Conservation (phyloP, 805 yeast genomes). For the Lipomyces chichibuensis region DNA sequence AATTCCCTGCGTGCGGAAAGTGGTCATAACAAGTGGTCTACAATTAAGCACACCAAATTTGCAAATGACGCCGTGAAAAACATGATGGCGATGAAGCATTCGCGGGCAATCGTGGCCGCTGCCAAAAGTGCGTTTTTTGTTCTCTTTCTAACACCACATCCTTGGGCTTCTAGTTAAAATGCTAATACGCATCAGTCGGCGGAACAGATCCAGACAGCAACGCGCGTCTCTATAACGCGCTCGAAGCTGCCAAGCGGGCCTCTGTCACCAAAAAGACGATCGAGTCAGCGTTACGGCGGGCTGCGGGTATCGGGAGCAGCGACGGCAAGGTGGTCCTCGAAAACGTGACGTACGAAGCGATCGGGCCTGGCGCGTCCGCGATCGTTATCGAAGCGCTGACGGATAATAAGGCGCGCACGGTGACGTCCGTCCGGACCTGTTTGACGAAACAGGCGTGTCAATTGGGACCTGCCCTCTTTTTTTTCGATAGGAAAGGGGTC, state of each 20-base stretch:
- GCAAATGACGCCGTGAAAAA: conserved; percentile 83
- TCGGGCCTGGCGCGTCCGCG: conserved; percentile 92
- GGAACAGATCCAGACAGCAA: conserved; percentile 67
- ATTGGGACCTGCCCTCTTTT: conserved; percentile 74
- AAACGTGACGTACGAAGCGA: conserved; percentile 75
- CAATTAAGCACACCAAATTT: conserved; percentile 90
- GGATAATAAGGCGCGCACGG: conserved; percentile 82
- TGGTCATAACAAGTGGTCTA: conserved; percentile 96
- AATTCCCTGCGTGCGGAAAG: conserved; percentile 43
- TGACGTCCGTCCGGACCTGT: conserved; percentile 72
- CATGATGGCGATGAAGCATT: conserved; percentile 66
- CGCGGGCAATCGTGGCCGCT: conserved; percentile 73
- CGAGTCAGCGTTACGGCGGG: conserved; percentile 85
- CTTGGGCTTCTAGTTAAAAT: no score
- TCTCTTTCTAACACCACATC: conserved; percentile 8
- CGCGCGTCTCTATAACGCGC: conserved; percentile 64
- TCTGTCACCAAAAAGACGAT: conserved; percentile 83
- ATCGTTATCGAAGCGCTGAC: conserved; percentile 84
- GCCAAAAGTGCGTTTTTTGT: conserved; percentile 51
- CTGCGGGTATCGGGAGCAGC: conserved; percentile 63
- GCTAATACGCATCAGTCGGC: conserved; percentile 48
- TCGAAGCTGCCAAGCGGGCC: conserved; percentile 75
- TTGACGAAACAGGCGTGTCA: conserved; percentile 65
- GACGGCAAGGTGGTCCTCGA: conserved; percentile 49
- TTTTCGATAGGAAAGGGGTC: conserved; percentile 79